Evolutionary conservation across 305 asterid genomes (phyloP), one percentile per base, ranked within the genome.

Genomic region (Solanum hybrid): DNA sequence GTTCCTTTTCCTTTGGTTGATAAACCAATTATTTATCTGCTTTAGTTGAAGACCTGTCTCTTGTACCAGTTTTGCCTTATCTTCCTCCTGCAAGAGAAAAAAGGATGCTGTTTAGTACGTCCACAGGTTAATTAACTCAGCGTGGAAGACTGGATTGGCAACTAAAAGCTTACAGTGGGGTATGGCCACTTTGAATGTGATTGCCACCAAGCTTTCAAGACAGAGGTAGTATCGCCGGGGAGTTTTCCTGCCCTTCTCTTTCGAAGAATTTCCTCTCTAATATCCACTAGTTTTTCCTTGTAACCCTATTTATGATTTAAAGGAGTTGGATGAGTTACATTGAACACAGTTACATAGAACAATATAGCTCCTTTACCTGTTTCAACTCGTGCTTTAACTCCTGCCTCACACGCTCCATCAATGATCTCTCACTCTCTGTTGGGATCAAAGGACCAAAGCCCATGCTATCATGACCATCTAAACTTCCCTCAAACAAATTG

Each of bases 351-450:
- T 78, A 7, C 69, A 88, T 35, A 88, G 81, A 56, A 56, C 24
- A 56, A 24, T 78, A 37, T 72, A 66, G 31, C 75, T 66, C 24
- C 32, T 38, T 29, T 88, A 94, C 95, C 90, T 94, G 93, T 86
- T 93, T 94, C 26, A 94, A 56, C 78, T 94, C 96, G n/a, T 93
- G 93, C 89, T 94, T 94, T 35, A 94, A 92, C 94, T 94, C 96
- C 86, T 93, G 96, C 92, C 95, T 93, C 69, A 94, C 96, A 64
- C 96, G 95, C 92, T 94, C 96, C 95, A 94, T 93, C 90, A 94
- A 77, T 26, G 96, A 93, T 85, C 94, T 91, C 86, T 94, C 95
- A 69, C 92, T 93, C 91, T 94, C 96, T 9, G 96, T 93, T 45
- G 95, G 96, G 78, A 94, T 66, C 78, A 93, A 89, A 17, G 95